These are phyloP conservation scores for Pseudozyma tsukubaensis DNA, from an alignment of 1,284 basidiomycete genomes.

Conservation along the genomic window DNA sequence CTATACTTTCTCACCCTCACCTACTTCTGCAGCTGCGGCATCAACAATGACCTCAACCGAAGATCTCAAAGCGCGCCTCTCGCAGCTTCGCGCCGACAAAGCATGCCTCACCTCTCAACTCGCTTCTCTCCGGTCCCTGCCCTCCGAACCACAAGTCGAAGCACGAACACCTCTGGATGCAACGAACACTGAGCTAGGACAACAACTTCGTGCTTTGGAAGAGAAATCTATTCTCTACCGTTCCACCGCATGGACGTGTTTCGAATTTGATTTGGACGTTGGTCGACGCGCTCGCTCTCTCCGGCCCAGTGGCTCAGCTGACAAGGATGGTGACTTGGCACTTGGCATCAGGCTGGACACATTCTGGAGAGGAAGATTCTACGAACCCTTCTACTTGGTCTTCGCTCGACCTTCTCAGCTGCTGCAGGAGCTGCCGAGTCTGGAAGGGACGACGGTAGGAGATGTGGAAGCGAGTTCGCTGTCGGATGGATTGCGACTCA, in stretches of 20 bases:
- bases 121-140: constrained; percentile 26
- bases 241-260: constrained; percentile 51
- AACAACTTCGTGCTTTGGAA: constrained; percentile 34
- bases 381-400: constrained; percentile 55
- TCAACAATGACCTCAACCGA: constrained; percentile 20
- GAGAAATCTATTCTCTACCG: constrained; percentile 52
- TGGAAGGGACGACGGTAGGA: constrained; percentile 22
- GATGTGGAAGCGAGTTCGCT: constrained; percentile 23
- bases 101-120: constrained; percentile 40
- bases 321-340: constrained; percentile 41
- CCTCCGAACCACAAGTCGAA: constrained; percentile 4
- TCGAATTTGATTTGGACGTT: constrained; percentile 57
- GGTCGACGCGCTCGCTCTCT: constrained; percentile 44
- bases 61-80: constrained; percentile 23
- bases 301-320: constrained; percentile 19
- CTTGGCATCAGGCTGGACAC: constrained; percentile 55
- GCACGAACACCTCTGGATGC: constrained; percentile 9
- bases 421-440: constrained; percentile 29
- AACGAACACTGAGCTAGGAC: constrained; percentile 31
- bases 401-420: constrained; percentile 49
- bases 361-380: constrained; percentile 49
- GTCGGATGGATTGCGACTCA: constrained; percentile 30
- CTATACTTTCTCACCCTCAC: not conserved
- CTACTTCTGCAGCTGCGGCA: constrained; percentile 18
- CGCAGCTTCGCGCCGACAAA: constrained; percentile 42